A percentile compares a stretch with the other conserved stretches of the same genome.
Conservation (phyloP, 805 yeast species). For the Candida coquimbonensis region DNA sequence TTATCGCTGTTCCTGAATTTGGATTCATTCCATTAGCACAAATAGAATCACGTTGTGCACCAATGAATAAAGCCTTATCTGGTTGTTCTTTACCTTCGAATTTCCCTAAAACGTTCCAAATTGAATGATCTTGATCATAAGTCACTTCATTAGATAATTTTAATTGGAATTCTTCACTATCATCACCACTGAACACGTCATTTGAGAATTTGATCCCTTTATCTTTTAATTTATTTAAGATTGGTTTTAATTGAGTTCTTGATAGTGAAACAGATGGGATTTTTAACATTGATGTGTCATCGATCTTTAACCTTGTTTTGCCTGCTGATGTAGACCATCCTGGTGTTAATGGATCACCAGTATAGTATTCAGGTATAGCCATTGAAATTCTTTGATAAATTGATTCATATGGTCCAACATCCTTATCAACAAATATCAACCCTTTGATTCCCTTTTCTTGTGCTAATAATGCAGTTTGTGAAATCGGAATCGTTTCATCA, state of each 20-base stretch:
- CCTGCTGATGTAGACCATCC: conserved; percentile 54
- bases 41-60: conserved; percentile 75
- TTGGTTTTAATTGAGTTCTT: conserved; percentile 53
- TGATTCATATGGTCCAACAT: conserved; percentile 26
- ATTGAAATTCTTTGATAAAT: conserved; percentile 37
- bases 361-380: conserved; percentile 48
- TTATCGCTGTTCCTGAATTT: conserved; percentile 65
- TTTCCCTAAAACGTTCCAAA: conserved; percentile 75
- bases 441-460: conserved; percentile 53
- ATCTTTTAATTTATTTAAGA: conserved; percentile 22
- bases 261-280: conserved; percentile 78
- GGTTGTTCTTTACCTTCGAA: conserved; percentile 76
- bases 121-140: conserved; percentile 42
- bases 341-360: conserved; percentile 79
- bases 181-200: conserved; percentile 16
- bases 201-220: conserved; percentile 14
- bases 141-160: conserved; percentile 15
- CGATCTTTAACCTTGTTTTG: conserved; percentile 34
- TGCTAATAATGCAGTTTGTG: conserved; percentile 50
- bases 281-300: conserved; percentile 47
- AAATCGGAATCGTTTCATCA: conserved; percentile 46
- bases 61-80: conserved; percentile 66
- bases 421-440: conserved; percentile 50
- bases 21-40: conserved; percentile 70
- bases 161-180: conserved; percentile 20